phyloP scores from a whole-genome alignment of 768 basidiomycete species.

The Boletus reticuloceps region DNA sequence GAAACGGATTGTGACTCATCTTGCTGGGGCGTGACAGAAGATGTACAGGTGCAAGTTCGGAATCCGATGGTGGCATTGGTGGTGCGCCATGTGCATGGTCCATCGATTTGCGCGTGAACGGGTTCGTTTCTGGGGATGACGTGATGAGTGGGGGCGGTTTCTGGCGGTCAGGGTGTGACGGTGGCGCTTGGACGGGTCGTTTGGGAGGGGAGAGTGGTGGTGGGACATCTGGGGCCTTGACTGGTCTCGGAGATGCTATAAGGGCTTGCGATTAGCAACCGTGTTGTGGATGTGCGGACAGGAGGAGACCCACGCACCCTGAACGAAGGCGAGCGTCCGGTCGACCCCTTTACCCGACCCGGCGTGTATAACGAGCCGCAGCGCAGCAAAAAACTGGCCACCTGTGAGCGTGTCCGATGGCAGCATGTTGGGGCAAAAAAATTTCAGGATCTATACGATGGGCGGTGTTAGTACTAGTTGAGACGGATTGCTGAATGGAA shows the following conservation, averaged over 20 bases:
- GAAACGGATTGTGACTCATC: conserved; percentile 32
- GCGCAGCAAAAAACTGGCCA: conserved; percentile 74
- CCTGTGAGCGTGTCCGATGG: conserved; percentile 55
- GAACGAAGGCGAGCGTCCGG: conserved; percentile 66
- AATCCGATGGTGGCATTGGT: not conserved
- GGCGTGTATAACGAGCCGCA: conserved; percentile 64
- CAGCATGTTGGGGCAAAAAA: conserved; percentile 57
- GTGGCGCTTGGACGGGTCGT: conserved; percentile 23
- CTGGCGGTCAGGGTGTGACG: conserved; percentile 27
- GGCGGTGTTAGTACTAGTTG: not conserved
- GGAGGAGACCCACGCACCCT: conserved; percentile 46
- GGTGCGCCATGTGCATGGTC: conserved; percentile 7
- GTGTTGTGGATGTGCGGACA: not conserved
- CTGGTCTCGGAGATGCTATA: conserved; percentile 18
- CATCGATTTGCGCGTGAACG: conserved; percentile 23
- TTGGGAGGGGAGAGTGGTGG: conserved; percentile 23
- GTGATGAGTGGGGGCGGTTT: conserved; percentile 21
- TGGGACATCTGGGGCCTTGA: conserved; percentile 3
- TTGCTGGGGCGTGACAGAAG: conserved; percentile 17
- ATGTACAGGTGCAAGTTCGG: not conserved
- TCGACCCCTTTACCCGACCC: conserved; percentile 63
- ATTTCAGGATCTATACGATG: conserved; percentile 52
- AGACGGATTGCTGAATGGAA: not conserved
- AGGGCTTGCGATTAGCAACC: conserved; percentile 7
- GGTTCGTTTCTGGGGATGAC: conserved; percentile 28